Evolutionary conservation across 768 basidiomycete genomes (phyloP).

Genomic region (Leucocoprinus birnbaumii): DNA sequence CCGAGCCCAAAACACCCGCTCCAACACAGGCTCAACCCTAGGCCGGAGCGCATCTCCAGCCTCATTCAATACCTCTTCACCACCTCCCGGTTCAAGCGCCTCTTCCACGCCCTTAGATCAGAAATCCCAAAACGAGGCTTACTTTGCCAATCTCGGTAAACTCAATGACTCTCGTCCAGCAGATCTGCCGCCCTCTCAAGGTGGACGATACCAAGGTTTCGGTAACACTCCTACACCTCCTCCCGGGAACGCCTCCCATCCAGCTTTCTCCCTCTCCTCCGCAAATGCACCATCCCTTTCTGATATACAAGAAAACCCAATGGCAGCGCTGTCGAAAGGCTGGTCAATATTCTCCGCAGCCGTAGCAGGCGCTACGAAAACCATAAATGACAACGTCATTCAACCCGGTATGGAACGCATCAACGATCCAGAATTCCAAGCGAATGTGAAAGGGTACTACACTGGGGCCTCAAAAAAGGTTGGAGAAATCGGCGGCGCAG

Average conservation of each 20-base stretch:
- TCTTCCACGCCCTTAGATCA: constrained; percentile 49
- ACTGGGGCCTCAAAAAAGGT: constrained; percentile 66
- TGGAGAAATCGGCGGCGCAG: constrained; percentile 54
- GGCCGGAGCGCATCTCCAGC: constrained; percentile 42
- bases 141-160: constrained; percentile 80
- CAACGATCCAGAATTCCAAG: constrained; percentile 76
- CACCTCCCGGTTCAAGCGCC: constrained; percentile 43
- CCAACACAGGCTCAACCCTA: constrained; percentile 33
- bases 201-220: constrained; percentile 92
- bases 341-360: constrained; percentile 95
- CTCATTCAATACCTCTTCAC: constrained; percentile 30
- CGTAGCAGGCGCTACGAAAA: constrained; percentile 75
- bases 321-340: constrained; percentile 84
- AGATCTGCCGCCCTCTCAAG: constrained; percentile 88
- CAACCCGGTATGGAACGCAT: constrained; percentile 86
- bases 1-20: constrained; percentile 56
- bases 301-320: constrained; percentile 86
- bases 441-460: constrained; percentile 71
- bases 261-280: constrained; percentile 73
- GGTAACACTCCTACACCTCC: constrained; percentile 75
- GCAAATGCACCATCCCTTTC: constrained; percentile 72
- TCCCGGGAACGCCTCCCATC: constrained; percentile 46
- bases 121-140: constrained; percentile 82
- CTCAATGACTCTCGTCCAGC: constrained; percentile 76
- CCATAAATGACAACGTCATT: constrained; percentile 82